Evolutionary conservation across 2,329 filamentous ascomycete genomes (phyloP), one percentile per base, ranked within the genome.

Genomic region (Esteya vermicola): DNA sequence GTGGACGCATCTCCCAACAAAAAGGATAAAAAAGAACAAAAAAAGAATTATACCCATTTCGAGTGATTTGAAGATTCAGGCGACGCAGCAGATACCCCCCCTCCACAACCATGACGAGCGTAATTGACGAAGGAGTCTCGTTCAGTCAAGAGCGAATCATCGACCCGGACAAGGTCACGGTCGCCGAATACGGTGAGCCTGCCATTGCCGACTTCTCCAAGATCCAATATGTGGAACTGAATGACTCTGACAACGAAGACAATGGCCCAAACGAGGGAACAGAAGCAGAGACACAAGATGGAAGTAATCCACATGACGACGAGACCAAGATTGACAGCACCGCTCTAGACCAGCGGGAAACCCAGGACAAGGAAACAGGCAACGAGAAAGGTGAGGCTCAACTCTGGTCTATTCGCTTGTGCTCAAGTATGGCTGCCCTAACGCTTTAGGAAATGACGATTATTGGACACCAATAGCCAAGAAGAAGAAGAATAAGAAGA

Each of bases 181-280:
- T 54, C 44, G 58, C 62, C 45, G 53, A 64, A 50, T 66, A 59
- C 53, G 60, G 57, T 49, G 49, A 59, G 40, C 48, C 64, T 39
- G 56, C 60, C 49, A 49, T 55, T 36, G 47, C 52, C 45, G 53
- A 66, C 49, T 66, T 61, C 53, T 62, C 59, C 45, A 54, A 62
- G 25, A 51, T 67, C 38, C 54, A 63, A 45, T 67, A 58, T 48
- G 58, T 56, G 39, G 52, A 60, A 38, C 46, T 52, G 9, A 53
- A 56, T 30, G 57, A 65, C 42, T 61, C 61, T 37, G 64, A 67
- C n/a, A 52, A 51, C 13, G 62, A 63, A 30, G 50, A 55, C 39
- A 51, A 50, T 43, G 44, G n/a, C n/a, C n/a, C n/a, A n/a, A 39
- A 22, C 52, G 49, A 9, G 45, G 43, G 40, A 45, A 45, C 22